Evolutionary conservation across 495 filamentous ascomycete genomes (phyloP).

Genomic region (Tuber brumale): DNA sequence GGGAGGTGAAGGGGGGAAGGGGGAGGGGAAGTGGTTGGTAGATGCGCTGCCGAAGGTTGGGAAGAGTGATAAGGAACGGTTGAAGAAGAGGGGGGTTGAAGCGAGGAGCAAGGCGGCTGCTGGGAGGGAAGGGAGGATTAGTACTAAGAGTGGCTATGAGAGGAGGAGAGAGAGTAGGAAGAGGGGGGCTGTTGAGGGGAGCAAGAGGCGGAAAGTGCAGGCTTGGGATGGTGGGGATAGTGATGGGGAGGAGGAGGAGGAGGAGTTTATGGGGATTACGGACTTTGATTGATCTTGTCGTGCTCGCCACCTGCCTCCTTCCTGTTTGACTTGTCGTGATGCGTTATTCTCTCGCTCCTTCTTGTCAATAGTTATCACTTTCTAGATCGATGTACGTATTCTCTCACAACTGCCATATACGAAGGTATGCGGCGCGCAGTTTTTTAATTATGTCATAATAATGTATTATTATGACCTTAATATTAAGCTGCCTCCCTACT

Average conservation of each 20-base stretch:
- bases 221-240: constrained; percentile 43
- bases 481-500: too few relatives aligned
- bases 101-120: constrained; percentile 52
- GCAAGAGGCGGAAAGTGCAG: constrained; percentile 54
- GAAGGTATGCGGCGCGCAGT: background rate
- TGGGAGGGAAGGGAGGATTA: constrained; percentile 57
- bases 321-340: background rate
- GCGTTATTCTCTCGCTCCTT: background rate
- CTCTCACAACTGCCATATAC: background rate
- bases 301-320: background rate
- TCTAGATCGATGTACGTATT: background rate
- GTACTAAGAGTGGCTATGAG: constrained; percentile 88
- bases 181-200: constrained; percentile 66
- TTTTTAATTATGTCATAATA: background rate
- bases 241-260: constrained; percentile 38
- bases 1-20: constrained; percentile 45
- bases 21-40: constrained; percentile 79
- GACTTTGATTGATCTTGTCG: constrained; percentile 5
- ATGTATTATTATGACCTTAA: too few relatives aligned
- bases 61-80: constrained; percentile 71
- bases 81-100: constrained; percentile 80
- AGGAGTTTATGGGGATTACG: constrained; percentile 39
- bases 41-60: constrained; percentile 74
- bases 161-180: constrained; percentile 67
- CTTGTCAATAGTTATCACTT: background rate